These are phyloP conservation scores for Chytriomyces sp. DNA, from an alignment of 192 early-diverging fungal genomes.

Conservation along the genomic window DNA sequence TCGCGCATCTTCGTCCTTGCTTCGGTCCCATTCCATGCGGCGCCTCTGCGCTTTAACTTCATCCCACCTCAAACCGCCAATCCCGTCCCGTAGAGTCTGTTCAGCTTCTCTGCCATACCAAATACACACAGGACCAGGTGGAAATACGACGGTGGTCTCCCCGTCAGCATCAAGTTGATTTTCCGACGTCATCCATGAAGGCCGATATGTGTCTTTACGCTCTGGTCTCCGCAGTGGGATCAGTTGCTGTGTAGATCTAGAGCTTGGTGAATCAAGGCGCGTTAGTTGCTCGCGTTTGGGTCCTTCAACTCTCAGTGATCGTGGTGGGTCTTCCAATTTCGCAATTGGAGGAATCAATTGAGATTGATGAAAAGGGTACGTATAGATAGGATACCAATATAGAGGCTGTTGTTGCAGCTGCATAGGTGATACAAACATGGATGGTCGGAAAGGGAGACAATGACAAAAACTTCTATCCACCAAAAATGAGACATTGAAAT, in stretches of 20 bases:
- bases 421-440: too few relatives aligned
- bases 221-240: too few relatives aligned
- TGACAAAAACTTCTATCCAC: too few relatives aligned
- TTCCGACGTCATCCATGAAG: too few relatives aligned
- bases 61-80: constrained; percentile 57
- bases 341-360: constrained; percentile 80
- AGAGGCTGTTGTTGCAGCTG: background rate
- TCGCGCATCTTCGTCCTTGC: constrained; percentile 47
- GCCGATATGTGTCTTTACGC: too few relatives aligned
- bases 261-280: constrained; percentile 78
- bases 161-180: too few relatives aligned
- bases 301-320: constrained; percentile 67
- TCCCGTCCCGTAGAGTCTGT: constrained; percentile 48
- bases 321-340: constrained; percentile 74
- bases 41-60: too few relatives aligned
- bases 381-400: constrained; percentile 1
- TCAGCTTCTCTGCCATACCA: constrained; percentile 62
- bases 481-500: too few relatives aligned
- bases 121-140: too few relatives aligned
- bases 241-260: constrained; percentile 88
- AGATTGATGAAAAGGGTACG: constrained; percentile 88
- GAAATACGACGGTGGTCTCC: too few relatives aligned
- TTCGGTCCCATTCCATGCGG: constrained; percentile 66
- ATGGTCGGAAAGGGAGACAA: too few relatives aligned
- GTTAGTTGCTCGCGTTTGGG: constrained; percentile 61